phyloP scores from a whole-genome alignment of 2,329 filamentous ascomycete species.

The Lojkania enalia region DNA sequence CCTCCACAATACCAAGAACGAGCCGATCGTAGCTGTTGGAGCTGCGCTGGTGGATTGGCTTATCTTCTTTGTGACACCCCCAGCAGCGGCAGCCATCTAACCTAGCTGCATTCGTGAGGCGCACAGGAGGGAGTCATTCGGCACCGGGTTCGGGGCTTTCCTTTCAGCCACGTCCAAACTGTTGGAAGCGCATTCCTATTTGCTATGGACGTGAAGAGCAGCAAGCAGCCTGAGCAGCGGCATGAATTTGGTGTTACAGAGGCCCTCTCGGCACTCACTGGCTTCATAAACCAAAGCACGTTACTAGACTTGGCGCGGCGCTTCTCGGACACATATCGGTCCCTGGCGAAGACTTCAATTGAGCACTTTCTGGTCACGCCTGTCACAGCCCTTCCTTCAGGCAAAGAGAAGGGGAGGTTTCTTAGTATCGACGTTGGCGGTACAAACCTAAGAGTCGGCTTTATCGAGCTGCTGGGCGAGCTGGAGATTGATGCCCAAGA shows the following conservation, averaged over 20 bases:
- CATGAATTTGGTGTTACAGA: constrained; percentile 12
- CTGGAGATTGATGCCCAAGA: constrained; percentile 38
- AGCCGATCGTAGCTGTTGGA: background rate
- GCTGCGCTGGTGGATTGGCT: too few relatives aligned
- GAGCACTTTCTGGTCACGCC: constrained; percentile 48
- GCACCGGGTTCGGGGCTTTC: background rate
- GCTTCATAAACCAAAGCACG: constrained; percentile 34
- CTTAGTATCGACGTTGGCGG: constrained; percentile 59
- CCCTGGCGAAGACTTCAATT: constrained; percentile 39
- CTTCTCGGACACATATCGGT: constrained; percentile 41
- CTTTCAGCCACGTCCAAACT: background rate
- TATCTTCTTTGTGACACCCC: too few relatives aligned
- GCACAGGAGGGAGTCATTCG: background rate
- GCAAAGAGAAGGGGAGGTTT: constrained; percentile 67
- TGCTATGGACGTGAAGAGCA: background rate
- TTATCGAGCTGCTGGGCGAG: constrained; percentile 63
- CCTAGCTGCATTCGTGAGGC: background rate
- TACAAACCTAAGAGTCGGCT: constrained; percentile 69
- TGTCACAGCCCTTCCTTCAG: constrained; percentile 48
- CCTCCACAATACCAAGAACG: too few relatives aligned
- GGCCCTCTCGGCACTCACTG: constrained; percentile 36
- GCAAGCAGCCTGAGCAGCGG: background rate
- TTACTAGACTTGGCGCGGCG: constrained; percentile 39
- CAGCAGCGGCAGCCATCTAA: too few relatives aligned
- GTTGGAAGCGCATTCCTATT: too few relatives aligned